Evolutionary conservation across 345 rosid species (phyloP), one percentile per base, ranked within the genome.

Genomic region (Adansonia digitata): DNA sequence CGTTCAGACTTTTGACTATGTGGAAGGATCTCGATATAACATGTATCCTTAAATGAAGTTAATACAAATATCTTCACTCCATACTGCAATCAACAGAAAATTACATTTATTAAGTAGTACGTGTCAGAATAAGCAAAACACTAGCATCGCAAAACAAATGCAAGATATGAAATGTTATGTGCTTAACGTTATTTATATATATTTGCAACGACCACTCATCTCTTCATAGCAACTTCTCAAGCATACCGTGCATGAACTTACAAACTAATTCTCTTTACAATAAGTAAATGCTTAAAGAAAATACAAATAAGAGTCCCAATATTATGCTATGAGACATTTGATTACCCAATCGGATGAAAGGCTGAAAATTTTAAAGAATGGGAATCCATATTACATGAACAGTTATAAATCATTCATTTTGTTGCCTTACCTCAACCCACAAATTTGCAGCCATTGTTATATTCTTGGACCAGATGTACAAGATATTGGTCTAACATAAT

Each of bases 11-110:
- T 92, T 55, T 81, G 84, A 35, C 69, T 7, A 53, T 79, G 80
- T 2, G 97, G 98, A 79, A 90, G 85, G 77, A 94, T 92, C 88
- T 94, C 98, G 67, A 91, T 84, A 75, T 87, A 93, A 79, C 95
- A 91, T 53, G 98, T 91, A 56, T 94, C 96, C 85, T 88, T 93
- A 65, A 94, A 94, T 37, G 98, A 94, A 63, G 98, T 92, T 56
- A 91, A 74, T 79, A 94, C 88, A 79, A 92, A 88, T 82, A 94
- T 88, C 89, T 86, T 85, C 40, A 92, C 92, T 45, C 97, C 98
- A 85, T 80, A 94, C 97, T 91, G 94, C 86, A 85, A 71, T 56
- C 39, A 78, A 73, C 43, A 45, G 62, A 2, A 24, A 8, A 70
- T 12, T 29, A 24, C n/a, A 20, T 80, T 31, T 69, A 24, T 51